These are phyloP conservation scores for Termitomyces sp. DNA, from an alignment of 768 basidiomycete genomes.

Conservation along the genomic window DNA sequence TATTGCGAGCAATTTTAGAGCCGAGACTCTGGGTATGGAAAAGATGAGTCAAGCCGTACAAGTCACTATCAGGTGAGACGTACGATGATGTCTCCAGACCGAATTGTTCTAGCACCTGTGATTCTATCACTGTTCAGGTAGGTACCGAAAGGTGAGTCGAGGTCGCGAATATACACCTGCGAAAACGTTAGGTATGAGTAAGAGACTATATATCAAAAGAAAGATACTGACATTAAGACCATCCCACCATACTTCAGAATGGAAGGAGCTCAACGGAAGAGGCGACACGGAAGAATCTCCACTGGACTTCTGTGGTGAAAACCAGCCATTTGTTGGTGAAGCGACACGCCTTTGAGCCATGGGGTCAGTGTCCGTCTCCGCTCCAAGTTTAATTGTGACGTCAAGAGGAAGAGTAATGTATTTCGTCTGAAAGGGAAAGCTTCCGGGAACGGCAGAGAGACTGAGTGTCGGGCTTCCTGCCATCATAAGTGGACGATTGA, in stretches of 20 bases:
- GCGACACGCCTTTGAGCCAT: conserved; percentile 17
- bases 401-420: conserved; percentile 25
- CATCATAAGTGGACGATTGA: conserved; percentile 1
- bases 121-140: conserved; percentile 40
- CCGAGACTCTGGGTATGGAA: conserved; percentile 32
- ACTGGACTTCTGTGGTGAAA: conserved; percentile 23
- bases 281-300: conserved; percentile 26
- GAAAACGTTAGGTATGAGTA: conserved; percentile 4
- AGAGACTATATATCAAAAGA: background rate
- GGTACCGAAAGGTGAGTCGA: conserved; percentile 41
- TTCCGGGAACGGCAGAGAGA: conserved; percentile 26
- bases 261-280: conserved; percentile 34
- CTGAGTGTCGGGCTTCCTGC: conserved; percentile 23
- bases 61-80: conserved; percentile 14
- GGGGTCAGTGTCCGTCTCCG: conserved; percentile 14
- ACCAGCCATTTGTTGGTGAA: conserved; percentile 34
- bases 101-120: conserved; percentile 28
- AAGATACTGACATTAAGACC: conserved; percentile 30
- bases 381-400: conserved; percentile 26
- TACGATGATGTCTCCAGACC: conserved; percentile 40
- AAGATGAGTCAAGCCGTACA: conserved; percentile 3
- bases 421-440: conserved; percentile 34
- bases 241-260: conserved; percentile 43
- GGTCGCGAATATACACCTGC: conserved; percentile 43
- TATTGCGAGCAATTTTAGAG: conserved; percentile 28